Conservation (phyloP, 768 basidiomycete species). For the Podaxis sp. region DNA sequence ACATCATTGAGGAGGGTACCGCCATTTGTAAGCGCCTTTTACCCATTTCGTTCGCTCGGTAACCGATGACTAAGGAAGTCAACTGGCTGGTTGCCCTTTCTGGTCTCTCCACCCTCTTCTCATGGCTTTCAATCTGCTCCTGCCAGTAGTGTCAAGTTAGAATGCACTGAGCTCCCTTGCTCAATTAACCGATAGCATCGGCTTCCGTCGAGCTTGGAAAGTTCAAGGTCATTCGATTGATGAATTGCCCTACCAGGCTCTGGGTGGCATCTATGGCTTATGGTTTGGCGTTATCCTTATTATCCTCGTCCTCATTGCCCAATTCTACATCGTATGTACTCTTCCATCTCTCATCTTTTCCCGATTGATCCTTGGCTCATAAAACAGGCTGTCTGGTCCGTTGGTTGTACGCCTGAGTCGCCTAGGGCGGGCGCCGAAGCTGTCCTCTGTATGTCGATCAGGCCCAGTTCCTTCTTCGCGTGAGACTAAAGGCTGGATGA, state of each 20-base stretch:
- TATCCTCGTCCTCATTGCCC: constrained; percentile 36
- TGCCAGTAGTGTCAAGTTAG: constrained; percentile 32
- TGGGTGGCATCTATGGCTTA: constrained; percentile 41
- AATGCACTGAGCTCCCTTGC: neutral
- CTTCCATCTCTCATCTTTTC: neutral
- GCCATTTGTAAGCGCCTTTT: constrained; percentile 30
- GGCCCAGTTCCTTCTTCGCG: neutral
- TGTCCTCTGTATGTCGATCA: constrained; percentile 33
- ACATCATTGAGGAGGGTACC: constrained; percentile 29
- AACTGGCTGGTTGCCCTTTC: constrained; percentile 41
- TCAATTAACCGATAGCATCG: constrained; percentile 26
- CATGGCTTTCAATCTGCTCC: constrained; percentile 40
- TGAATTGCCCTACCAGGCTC: constrained; percentile 39
- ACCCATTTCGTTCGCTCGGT: neutral
- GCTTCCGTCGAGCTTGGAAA: constrained; percentile 40
- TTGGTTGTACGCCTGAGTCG: constrained; percentile 29
- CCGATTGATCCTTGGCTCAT: neutral
- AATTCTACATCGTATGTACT: constrained; percentile 37
- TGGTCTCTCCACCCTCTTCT: constrained; percentile 43
- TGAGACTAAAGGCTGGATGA: neutral
- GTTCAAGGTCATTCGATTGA: constrained; percentile 40
- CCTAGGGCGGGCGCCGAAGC: constrained; percentile 24
- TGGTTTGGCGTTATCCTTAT: constrained; percentile 41
- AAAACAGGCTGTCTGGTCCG: constrained; percentile 34
- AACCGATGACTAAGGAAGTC: constrained; percentile 21